Evolutionary conservation across 495 filamentous ascomycete genomes (phyloP), one percentile per base, ranked within the genome.

Genomic region (Bacidia rubella): DNA sequence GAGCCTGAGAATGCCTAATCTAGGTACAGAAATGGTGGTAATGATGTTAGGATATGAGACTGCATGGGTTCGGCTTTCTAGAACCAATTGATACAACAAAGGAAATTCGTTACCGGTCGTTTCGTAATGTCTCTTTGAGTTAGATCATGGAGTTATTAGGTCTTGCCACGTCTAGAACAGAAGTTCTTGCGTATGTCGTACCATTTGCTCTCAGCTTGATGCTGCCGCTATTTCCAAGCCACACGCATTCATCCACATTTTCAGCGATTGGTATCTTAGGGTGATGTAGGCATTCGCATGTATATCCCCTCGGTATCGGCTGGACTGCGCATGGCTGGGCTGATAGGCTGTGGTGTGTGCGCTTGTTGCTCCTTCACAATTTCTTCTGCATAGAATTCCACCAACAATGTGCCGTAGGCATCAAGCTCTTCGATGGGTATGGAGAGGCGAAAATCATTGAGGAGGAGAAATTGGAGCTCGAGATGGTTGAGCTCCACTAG

Each of bases 381-480:
- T 65, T 97, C 93, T 22, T 93, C 75, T 0, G 88, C 90, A 59
- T 97, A 99, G 64, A 97, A 99, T 64, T 97, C 90, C 10, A 99
- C 92, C 2, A 99, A 76, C 93, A 96, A 96, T 2, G 92, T 99
- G 7, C 90, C 92, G 56, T 99, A 99, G 2, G 88, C 86, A 65
- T 99, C 93, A 19, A 99, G 74, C 59, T 97, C 93, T 64, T 96
- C 90, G 9, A 97, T 86, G 0, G 93, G 83, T 2, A 97, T 84
- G 2, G 90, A 85, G 12, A 99, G 81, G 29, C 93, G 85, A 66
- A 99, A 99, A 63, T 97, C 92, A 64, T 99, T 99, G 41, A 99
- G 73, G 3, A 97, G 74, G 7, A 99, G 77, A 60, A 99, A 99
- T 69, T 99, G 92, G 0, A 99, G 76, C 61, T 99, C 92, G 11